Evolutionary conservation across 1,139 yeast species (phyloP).

Genomic region (Arxiozyma slooffiae): DNA sequence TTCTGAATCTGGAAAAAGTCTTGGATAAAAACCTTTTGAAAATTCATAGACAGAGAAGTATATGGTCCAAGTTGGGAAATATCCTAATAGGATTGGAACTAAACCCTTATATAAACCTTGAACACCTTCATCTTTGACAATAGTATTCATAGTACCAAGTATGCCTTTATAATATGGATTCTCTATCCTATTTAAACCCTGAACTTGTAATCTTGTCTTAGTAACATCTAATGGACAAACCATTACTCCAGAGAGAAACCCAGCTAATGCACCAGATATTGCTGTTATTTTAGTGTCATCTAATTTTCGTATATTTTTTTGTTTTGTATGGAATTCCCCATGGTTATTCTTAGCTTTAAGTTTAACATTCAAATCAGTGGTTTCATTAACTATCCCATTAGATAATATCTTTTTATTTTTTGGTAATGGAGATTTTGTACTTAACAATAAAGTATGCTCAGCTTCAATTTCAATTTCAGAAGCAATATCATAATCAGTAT

Average conservation of each 20-base stretch:
- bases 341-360: not conserved
- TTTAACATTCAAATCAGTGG: not conserved
- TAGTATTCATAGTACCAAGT: constrained; percentile 49
- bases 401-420: not conserved
- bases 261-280: constrained; percentile 81
- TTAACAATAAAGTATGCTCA: not conserved
- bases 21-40: constrained; percentile 47
- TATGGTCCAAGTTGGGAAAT: constrained; percentile 95
- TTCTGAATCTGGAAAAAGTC: constrained; percentile 35
- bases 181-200: constrained; percentile 40
- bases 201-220: constrained; percentile 90
- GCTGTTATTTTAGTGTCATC: constrained; percentile 44
- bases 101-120: constrained; percentile 83
- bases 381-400: not conserved
- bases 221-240: constrained; percentile 95
- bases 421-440: not conserved
- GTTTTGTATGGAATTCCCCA: not conserved
- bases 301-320: not conserved
- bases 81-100: constrained; percentile 84
- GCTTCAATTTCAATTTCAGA: not conserved
- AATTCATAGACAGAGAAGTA: constrained; percentile 85
- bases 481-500: not conserved
- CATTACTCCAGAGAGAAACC: constrained; percentile 76
- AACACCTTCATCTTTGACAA: constrained; percentile 66
- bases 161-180: constrained; percentile 45